Base-by-base conservation (phyloP, 106 monocot genomes). In the Acorus gramineus region DNA sequence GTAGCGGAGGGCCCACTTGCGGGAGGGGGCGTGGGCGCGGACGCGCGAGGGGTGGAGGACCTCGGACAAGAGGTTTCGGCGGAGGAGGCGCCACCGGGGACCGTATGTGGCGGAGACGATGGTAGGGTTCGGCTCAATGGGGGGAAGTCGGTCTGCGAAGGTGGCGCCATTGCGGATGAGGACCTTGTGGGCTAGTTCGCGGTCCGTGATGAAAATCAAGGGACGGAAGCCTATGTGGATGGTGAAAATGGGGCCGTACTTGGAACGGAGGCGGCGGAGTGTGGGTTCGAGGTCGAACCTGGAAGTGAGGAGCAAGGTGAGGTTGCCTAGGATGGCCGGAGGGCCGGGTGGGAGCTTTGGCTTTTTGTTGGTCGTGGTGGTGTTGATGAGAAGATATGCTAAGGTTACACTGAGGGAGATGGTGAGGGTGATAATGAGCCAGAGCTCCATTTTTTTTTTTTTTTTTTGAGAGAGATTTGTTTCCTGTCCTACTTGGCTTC, bases 51-150 rank as follows among this genome's bases (percentile, higher is more conserved):
- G 14, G 10, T 63, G 49, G 45, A 71, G 63, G 5, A 71, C 52
- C 71, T 71, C 55, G 11, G 52, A 6, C n/a, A 42, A 47, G 47
- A 71, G 62, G 47, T 71, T 71, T n/a, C 71, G 71, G 7, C 71
- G 60, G 44, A 71, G 60, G 42, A 71, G n/a, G n/a, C 73, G 73
- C 73, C 73, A 73, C 51, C 57, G 44, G 44, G 73, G 57, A 45
- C 73, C 73, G 65, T 65, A 65, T 47, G 47, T 50, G 56, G 73
- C 73, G 46, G 55, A 58, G 49, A 13, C 49, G 73, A 73, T 54
- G 50, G 43, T 73, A 50, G 12, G 64, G 44, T 65, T 50, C 44
- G 47, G 44, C 11, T 5, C 13, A 6, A 46, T 5, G 52, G 43
- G 11, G 4, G 13, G 58, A 7, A 50, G 68, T 3, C 68, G 48